These are phyloP conservation scores for Cystofilobasidium macerans DNA, from an alignment of 768 basidiomycete species.

Conservation along the genomic window DNA sequence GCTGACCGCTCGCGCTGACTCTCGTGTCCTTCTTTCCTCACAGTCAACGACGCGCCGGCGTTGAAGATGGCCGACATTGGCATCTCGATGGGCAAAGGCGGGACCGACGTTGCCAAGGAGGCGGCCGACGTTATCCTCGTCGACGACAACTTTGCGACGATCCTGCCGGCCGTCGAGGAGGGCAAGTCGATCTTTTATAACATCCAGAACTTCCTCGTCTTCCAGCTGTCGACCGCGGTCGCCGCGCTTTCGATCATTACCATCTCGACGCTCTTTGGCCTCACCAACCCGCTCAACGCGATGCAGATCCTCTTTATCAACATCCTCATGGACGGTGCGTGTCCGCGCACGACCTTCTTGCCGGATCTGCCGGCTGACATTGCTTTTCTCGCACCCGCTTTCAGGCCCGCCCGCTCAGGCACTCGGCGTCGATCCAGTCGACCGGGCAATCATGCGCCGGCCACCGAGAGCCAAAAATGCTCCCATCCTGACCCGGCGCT, in stretches of 20 bases:
- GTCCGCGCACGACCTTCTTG: neutral
- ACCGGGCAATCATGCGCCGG: conserved; percentile 79
- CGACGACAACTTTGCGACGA: conserved; percentile 92
- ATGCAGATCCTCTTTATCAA: conserved; percentile 99
- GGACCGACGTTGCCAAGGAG: conserved; percentile 98
- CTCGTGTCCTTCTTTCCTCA: neutral
- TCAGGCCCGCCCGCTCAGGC: conserved; percentile 87
- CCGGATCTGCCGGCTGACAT: neutral
- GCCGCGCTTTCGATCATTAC: conserved; percentile 92
- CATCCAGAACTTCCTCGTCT: conserved; percentile 93
- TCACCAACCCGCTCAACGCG: conserved; percentile 86
- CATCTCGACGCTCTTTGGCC: conserved; percentile 74
- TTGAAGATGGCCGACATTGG: conserved; percentile 97
- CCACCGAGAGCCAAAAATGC: conserved; percentile 90
- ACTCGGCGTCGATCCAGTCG: conserved; percentile 90
- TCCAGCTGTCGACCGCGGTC: conserved; percentile 95
- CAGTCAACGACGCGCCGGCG: conserved; percentile 92
- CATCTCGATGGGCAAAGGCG: conserved; percentile 92
- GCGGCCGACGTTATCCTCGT: conserved; percentile 94
- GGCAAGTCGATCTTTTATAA: conserved; percentile 98
- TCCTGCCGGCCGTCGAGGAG: conserved; percentile 87
- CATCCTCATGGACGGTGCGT: conserved; percentile 86
- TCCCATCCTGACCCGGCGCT: conserved; percentile 63
- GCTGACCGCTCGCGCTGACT: neutral
- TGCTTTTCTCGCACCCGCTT: conserved; percentile 24